phyloP scores from a whole-genome alignment of 345 rosid genomes.

The Citrus mangshanensis region DNA sequence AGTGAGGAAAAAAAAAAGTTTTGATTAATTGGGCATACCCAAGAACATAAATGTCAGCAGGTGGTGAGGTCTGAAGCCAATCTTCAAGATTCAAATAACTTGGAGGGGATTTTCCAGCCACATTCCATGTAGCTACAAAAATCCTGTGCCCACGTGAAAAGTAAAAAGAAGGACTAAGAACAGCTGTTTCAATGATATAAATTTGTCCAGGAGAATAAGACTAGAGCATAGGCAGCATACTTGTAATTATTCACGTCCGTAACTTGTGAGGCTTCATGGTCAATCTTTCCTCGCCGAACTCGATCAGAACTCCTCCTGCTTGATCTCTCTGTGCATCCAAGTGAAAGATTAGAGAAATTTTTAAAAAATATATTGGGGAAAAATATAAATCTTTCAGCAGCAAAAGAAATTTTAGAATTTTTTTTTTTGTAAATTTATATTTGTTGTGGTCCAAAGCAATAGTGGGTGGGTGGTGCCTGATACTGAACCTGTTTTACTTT shows the following conservation, averaged over 20 bases:
- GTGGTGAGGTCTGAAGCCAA: constrained; percentile 93
- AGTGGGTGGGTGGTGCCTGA: constrained; percentile 17
- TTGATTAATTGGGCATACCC: constrained; percentile 47
- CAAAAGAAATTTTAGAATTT: background rate
- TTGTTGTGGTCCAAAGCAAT: constrained; percentile 38
- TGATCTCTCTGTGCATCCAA: constrained; percentile 43
- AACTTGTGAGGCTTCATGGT: constrained; percentile 52
- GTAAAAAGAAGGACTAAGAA: constrained; percentile 5
- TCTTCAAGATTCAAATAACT: constrained; percentile 76
- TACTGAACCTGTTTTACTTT: constrained; percentile 80
- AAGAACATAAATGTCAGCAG: constrained; percentile 94
- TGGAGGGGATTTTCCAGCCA: constrained; percentile 97
- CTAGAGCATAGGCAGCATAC: constrained; percentile 20
- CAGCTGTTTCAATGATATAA: constrained; percentile 6
- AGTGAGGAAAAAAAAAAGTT: background rate
- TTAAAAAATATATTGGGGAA: background rate
- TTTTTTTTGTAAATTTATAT: background rate
- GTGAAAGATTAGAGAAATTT: constrained; percentile 7
- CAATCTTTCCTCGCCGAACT: constrained; percentile 51
- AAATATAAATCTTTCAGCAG: constrained; percentile 3
- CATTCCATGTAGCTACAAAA: constrained; percentile 98
- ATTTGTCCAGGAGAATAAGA: background rate
- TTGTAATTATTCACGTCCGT: constrained; percentile 66
- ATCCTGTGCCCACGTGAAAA: constrained; percentile 37
- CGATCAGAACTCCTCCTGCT: constrained; percentile 53